Evolutionary conservation across 2,329 filamentous ascomycete genomes (phyloP).

Genomic region (Aureobasidium sp.): DNA sequence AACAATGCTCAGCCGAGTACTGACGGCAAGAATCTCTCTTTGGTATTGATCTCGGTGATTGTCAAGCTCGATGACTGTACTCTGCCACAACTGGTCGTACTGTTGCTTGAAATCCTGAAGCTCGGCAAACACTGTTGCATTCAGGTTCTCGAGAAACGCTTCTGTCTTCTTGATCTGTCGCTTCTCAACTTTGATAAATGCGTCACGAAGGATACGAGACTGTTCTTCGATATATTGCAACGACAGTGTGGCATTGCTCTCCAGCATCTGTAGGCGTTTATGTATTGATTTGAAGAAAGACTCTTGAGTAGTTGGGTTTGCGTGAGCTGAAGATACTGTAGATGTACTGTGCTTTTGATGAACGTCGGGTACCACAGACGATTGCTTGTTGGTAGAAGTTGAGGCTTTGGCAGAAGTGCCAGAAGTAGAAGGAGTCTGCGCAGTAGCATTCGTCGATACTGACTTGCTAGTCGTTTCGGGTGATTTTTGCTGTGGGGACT

Average conservation of each 20-base stretch:
- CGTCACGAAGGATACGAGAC: slow-evolving; percentile 80
- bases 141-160: slow-evolving; percentile 75
- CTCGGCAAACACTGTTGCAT: slow-evolving; percentile 77
- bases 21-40: slow-evolving; percentile 75
- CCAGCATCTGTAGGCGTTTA: slow-evolving; percentile 83
- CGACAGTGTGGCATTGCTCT: slow-evolving; percentile 86
- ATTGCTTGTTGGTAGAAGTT: background rate
- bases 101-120: slow-evolving; percentile 70
- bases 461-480: background rate
- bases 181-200: slow-evolving; percentile 78
- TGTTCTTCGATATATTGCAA: slow-evolving; percentile 96
- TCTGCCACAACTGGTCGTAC: slow-evolving; percentile 96
- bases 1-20: slow-evolving; percentile 71
- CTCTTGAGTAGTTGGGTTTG: slow-evolving; percentile 61
- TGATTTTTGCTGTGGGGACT: background rate
- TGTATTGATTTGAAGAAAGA: slow-evolving; percentile 96
- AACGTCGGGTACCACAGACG: background rate
- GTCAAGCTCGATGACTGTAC: slow-evolving; percentile 85
- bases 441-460: background rate
- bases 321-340: slow-evolving; percentile 4
- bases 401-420: background rate
- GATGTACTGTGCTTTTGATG: slow-evolving; percentile 5
- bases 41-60: slow-evolving; percentile 79
- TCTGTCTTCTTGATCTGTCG: slow-evolving; percentile 79
- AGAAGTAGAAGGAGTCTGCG: background rate